Conservation (phyloP, 768 basidiomycete genomes). For the Lepiota brunneoincarnata region DNA sequence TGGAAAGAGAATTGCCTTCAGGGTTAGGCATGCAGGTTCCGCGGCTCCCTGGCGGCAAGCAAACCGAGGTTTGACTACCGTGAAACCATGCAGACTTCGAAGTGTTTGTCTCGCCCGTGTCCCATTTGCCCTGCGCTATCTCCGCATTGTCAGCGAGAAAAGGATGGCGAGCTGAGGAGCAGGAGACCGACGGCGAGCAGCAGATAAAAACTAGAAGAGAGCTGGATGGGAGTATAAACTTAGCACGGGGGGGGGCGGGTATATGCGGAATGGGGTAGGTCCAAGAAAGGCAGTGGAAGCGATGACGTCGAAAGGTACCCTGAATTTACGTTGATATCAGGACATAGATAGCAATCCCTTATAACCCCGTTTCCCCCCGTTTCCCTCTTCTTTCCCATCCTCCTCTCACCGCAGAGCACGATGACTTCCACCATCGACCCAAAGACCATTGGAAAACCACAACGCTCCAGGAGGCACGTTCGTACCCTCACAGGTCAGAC, state of each 20-base stretch:
- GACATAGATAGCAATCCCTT: conserved; percentile 8
- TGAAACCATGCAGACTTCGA: background rate
- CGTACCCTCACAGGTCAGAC: conserved; percentile 60
- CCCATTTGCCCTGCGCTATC: conserved; percentile 2
- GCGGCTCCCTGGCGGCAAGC: background rate
- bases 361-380: conserved; percentile 12
- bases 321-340: no score
- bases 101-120: conserved; percentile 10
- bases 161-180: background rate
- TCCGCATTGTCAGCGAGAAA: background rate
- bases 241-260: background rate
- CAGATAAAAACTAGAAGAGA: background rate
- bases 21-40: background rate
- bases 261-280: background rate
- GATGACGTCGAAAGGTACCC: conserved; percentile 4
- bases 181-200: background rate
- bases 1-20: background rate
- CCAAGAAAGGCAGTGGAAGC: background rate
- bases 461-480: conserved; percentile 60
- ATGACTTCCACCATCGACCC: conserved; percentile 72
- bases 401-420: conserved; percentile 12
- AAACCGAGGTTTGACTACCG: conserved; percentile 4
- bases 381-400: conserved; percentile 11
- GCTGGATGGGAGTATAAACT: background rate
- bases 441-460: conserved; percentile 61